Conservation (phyloP, 1,139 yeast genomes). For the Debaryomyces singareniensis region DNA sequence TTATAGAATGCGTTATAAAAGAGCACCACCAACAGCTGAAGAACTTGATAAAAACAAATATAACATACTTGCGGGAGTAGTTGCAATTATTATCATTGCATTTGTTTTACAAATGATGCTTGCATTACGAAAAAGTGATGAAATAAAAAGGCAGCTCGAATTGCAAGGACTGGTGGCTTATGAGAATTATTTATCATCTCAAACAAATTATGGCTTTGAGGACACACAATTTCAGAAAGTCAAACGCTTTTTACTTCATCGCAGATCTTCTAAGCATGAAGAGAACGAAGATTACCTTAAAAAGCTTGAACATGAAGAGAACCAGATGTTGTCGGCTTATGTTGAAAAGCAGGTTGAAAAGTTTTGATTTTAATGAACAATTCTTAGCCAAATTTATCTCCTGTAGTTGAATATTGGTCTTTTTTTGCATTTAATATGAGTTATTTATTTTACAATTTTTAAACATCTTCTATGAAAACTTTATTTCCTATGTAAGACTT, state of each 20-base stretch:
- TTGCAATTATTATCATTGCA: conserved; percentile 34
- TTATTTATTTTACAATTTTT: no score
- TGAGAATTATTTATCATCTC: conserved; percentile 41
- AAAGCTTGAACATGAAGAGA: conserved; percentile 18
- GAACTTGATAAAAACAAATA: conserved; percentile 40
- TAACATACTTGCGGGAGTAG: conserved; percentile 36
- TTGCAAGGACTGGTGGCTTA: conserved; percentile 40
- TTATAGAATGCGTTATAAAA: conserved; percentile 33
- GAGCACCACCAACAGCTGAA: conserved; percentile 36
- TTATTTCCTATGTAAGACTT: no score
- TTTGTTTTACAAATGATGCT: conserved; percentile 39
- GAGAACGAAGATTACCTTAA: conserved; percentile 13
- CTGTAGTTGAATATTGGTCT: no score
- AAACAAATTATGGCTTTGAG: conserved; percentile 47
- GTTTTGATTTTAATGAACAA: no score
- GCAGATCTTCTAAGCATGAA: conserved; percentile 33
- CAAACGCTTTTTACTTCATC: conserved; percentile 53
- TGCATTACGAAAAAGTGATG: conserved; percentile 32
- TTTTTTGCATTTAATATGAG: no score
- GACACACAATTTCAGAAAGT: conserved; percentile 30
- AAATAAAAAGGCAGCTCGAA: conserved; percentile 22
- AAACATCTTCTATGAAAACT: no score
- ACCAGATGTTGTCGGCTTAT: conserved; percentile 25
- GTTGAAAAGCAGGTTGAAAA: conserved; percentile 24
- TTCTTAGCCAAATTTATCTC: no score